phyloP scores from a whole-genome alignment of 2,329 filamentous ascomycete genomes.

The Pleoardoris graminearum region DNA sequence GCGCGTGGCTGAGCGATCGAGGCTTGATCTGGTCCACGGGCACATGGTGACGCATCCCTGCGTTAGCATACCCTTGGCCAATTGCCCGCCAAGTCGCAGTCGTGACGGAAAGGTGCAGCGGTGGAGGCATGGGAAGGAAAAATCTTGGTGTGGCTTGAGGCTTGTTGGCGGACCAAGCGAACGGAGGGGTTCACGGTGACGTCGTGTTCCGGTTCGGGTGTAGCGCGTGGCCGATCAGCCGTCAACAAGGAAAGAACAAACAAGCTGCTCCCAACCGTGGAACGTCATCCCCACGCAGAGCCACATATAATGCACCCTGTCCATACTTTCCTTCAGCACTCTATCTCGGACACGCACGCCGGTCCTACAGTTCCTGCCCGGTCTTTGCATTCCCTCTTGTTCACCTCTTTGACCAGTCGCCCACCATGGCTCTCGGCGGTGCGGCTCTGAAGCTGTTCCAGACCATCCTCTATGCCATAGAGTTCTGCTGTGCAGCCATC shows the following conservation, averaged over 20 bases:
- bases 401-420: background rate
- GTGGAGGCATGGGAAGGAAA: background rate
- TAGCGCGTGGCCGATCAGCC: too few species aligned
- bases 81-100: background rate
- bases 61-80: background rate
- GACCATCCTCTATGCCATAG: constrained; percentile 72
- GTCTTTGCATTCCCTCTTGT: constrained; percentile 5
- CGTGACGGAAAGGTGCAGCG: background rate
- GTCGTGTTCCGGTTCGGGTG: too few species aligned
- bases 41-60: background rate
- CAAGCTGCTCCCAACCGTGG: too few species aligned
- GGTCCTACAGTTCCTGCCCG: background rate
- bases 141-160: background rate
- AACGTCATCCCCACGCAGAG: constrained; percentile 10
- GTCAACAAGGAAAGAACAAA: constrained; percentile 9
- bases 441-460: constrained; percentile 69
- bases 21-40: background rate
- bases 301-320: constrained; percentile 3
- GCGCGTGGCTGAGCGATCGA: constrained; percentile 6
- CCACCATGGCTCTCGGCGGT: constrained; percentile 61
- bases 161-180: too few species aligned
- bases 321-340: background rate
- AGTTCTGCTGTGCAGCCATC: constrained; percentile 72
- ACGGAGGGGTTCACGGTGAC: background rate
- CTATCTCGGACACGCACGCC: background rate